phyloP scores from a whole-genome alignment of 148 eudicot species.

The Cornus suecica region DNA sequence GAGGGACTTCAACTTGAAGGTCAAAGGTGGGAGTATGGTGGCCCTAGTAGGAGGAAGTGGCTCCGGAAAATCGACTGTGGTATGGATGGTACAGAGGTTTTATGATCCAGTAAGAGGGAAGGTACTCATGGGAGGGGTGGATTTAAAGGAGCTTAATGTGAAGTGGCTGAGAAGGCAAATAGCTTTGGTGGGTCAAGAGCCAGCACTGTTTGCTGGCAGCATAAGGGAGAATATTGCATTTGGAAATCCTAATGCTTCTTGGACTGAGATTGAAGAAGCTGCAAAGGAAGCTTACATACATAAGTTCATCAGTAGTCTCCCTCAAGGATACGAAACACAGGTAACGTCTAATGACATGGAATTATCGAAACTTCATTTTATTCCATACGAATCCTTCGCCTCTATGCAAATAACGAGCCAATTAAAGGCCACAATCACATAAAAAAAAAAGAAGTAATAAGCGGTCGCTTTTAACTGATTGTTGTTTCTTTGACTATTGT shows the following conservation, averaged over 20 bases:
- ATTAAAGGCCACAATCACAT: neutral
- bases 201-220: constrained; percentile 49
- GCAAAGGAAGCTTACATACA: constrained; percentile 53
- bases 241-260: constrained; percentile 39
- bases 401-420: neutral
- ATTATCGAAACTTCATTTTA: neutral
- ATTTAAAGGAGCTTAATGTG: constrained; percentile 40
- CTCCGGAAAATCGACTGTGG: constrained; percentile 48
- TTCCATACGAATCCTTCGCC: neutral
- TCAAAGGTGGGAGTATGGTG: constrained; percentile 47
- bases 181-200: constrained; percentile 55
- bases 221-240: constrained; percentile 48
- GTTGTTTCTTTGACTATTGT: neutral
- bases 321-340: constrained; percentile 57
- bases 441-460: no score
- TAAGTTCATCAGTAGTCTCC: constrained; percentile 47
- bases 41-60: constrained; percentile 53
- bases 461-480: no score
- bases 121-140: constrained; percentile 41
- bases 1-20: constrained; percentile 37
- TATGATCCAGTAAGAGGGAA: constrained; percentile 47
- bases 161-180: constrained; percentile 48
- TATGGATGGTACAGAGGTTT: constrained; percentile 53
- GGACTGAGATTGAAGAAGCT: constrained; percentile 52
- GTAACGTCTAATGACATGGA: constrained; percentile 19